phyloP scores from a whole-genome alignment of 2,329 filamentous ascomycete species.

The Penicillium paneum region DNA sequence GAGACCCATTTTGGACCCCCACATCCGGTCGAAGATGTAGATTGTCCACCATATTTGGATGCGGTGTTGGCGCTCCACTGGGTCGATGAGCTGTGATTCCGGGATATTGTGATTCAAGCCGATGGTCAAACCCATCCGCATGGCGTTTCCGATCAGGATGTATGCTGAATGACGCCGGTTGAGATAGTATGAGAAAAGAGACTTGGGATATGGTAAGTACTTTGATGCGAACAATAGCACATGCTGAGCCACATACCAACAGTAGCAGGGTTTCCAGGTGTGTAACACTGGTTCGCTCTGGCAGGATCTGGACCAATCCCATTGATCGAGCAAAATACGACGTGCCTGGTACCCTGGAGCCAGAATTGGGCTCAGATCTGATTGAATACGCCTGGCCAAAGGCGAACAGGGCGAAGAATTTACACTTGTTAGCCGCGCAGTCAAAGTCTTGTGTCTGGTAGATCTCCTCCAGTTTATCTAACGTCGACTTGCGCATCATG shows the following conservation, averaged over 20 bases:
- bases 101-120: constrained; percentile 45
- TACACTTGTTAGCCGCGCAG: constrained; percentile 40
- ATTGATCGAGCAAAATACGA: constrained; percentile 45
- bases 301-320: constrained; percentile 41
- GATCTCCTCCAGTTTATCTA: constrained; percentile 42
- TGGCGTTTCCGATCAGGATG: constrained; percentile 37
- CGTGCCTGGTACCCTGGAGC: constrained; percentile 43
- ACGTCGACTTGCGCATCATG: constrained; percentile 37
- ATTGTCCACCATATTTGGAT: constrained; percentile 41
- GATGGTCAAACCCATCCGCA: constrained; percentile 43
- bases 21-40: constrained; percentile 46
- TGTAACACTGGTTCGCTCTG: constrained; percentile 45
- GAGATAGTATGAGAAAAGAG: constrained; percentile 37
- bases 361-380: constrained; percentile 32
- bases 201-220: constrained; percentile 18
- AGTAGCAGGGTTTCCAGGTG: constrained; percentile 46
- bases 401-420: constrained; percentile 47
- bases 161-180: constrained; percentile 38
- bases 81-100: constrained; percentile 36
- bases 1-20: constrained; percentile 50
- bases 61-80: constrained; percentile 40
- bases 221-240: background rate
- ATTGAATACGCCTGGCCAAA: constrained; percentile 48
- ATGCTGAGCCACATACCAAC: constrained; percentile 28
- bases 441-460: constrained; percentile 33